A percentile compares a stretch with the other conserved stretches of the same genome.
phyloP scores from a whole-genome alignment of 2,329 filamentous ascomycete genomes.

The Arthroderma uncinatum region DNA sequence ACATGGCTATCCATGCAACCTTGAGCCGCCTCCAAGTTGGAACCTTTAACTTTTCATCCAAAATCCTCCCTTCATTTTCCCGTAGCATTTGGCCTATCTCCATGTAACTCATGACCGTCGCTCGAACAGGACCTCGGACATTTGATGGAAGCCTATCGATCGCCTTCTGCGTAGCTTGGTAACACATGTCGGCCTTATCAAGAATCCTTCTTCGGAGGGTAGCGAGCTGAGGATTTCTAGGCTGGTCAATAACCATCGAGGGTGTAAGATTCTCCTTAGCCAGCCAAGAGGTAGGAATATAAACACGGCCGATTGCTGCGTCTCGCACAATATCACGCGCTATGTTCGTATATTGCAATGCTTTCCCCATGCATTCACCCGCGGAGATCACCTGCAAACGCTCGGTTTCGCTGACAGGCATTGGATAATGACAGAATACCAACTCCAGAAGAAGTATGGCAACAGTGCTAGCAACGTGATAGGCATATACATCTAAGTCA shows the following conservation, averaged over 20 bases:
- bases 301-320: not conserved
- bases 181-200: not conserved
- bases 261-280: not conserved
- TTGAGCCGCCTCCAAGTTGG: not conserved
- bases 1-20: not conserved
- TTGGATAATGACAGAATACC: not conserved
- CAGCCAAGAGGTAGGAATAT: not conserved
- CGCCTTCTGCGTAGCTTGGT: not conserved
- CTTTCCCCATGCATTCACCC: not conserved
- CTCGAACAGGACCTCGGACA: not conserved
- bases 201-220: not conserved
- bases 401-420: not conserved
- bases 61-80: not conserved
- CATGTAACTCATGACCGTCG: not conserved
- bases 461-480: not conserved
- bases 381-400: not conserved
- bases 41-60: not conserved
- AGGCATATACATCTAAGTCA: not conserved
- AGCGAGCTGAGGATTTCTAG: not conserved
- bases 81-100: not conserved
- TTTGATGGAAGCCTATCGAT: not conserved
- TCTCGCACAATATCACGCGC: not conserved
- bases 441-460: not conserved
- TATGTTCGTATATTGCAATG: not conserved
- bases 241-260: not conserved